Base-by-base conservation (phyloP, 768 basidiomycete genomes). In the Strobilomyces echinocephalus region DNA sequence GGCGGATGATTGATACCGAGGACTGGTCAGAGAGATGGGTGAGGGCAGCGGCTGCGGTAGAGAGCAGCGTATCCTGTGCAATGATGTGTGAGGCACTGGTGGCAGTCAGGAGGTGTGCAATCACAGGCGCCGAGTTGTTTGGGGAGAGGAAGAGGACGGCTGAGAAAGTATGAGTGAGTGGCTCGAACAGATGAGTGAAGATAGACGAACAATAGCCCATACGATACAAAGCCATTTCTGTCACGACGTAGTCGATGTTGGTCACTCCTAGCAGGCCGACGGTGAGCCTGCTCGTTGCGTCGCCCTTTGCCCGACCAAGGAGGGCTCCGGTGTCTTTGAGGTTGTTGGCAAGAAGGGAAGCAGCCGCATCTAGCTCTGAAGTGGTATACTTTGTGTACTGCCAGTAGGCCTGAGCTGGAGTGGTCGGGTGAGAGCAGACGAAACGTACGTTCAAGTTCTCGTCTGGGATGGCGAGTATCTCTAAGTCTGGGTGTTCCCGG, bases 101-200 rank as follows among this genome's bases (percentile, higher is more conserved):
- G 36, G 36, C 50, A 2, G 62, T 53, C 55, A 79, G 64, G 18
- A 82, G 67, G 55, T 79, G 73, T 1, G 76, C 76, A 24, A 76
- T 71, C 5, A 78, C 79, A 5, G 71, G 63, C 0, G 75, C 68
- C 0, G 78, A 79, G 61, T 79, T 80, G 56, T 76, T 71, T 5
- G 74, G 68, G 6, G 75, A 76, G 6, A 76, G 63, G 9, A 73
- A 69, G 36, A 74, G 72, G 1, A 69, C 63, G 10, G 57, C 58
- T 67, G 24, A 34, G 18, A 49, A 1, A 11, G 16, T 24, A 11
- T 49, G 28, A 53, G 26, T 33, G 33, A 14, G 5, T 2, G 44
- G 8, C 10, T 2, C 6, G 5, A 8, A 8, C 8, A 18, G 33
- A 41, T 1, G 2, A 44, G 11, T 2, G 16, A 20, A 41, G 16